Conservation (phyloP, 1,284 basidiomycete species). For the Marasmius sp. region DNA sequence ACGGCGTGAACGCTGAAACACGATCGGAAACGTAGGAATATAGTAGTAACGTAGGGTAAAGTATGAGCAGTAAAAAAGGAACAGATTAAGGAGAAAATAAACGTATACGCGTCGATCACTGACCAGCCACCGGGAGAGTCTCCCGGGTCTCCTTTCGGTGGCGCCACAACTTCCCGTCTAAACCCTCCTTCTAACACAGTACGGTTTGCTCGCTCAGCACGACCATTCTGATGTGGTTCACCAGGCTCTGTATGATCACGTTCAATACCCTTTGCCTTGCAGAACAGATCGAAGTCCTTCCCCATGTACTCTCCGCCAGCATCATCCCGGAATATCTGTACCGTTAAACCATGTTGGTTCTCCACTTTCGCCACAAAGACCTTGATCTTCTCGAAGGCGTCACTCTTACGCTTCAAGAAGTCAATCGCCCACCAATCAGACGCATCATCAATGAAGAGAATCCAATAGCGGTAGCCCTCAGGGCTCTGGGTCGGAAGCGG, state of each 20-base stretch:
- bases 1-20: too few species aligned
- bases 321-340: slow-evolving; percentile 23
- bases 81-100: too few species aligned
- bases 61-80: too few species aligned
- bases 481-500: slow-evolving; percentile 23
- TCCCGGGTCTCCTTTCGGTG: slow-evolving; percentile 15
- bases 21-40: too few species aligned
- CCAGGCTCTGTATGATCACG: slow-evolving; percentile 16
- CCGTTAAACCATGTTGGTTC: slow-evolving; percentile 23
- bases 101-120: too few species aligned
- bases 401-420: slow-evolving; percentile 30
- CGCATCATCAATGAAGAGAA: slow-evolving; percentile 34
- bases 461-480: slow-evolving; percentile 30
- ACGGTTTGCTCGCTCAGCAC: slow-evolving; percentile 16
- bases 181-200: slow-evolving; percentile 28
- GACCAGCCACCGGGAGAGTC: slow-evolving; percentile 20
- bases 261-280: slow-evolving; percentile 17
- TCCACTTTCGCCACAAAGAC: slow-evolving; percentile 29
- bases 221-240: slow-evolving; percentile 22
- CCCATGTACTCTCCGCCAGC: slow-evolving; percentile 29
- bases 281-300: slow-evolving; percentile 22
- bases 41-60: too few species aligned
- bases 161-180: slow-evolving; percentile 25
- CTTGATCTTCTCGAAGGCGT: slow-evolving; percentile 28
- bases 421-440: slow-evolving; percentile 19